These are phyloP conservation scores for Corallochytrium limacisporum DNA, from an alignment of 78 protist species.

Conservation along the genomic window DNA sequence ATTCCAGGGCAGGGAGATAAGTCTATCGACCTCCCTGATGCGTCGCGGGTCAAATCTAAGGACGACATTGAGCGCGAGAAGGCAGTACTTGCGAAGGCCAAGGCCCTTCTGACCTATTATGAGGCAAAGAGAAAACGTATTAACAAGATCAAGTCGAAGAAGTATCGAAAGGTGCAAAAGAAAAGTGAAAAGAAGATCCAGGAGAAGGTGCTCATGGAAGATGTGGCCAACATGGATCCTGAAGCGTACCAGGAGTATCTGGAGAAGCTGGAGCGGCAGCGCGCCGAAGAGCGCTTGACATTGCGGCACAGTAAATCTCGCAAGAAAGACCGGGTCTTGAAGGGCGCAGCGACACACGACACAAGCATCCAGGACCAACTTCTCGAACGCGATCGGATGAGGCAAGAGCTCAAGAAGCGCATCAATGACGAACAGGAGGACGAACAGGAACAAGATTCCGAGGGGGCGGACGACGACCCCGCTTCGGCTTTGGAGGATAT, in stretches of 20 bases:
- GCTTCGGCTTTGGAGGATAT: too few species aligned
- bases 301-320: constrained; percentile 12
- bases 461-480: background rate
- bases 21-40: background rate
- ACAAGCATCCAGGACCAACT: too few species aligned
- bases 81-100: background rate
- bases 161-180: background rate
- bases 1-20: background rate
- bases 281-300: constrained; percentile 22
- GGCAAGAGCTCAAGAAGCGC: too few species aligned
- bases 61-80: background rate
- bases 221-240: background rate
- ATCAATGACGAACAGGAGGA: background rate
- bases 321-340: constrained; percentile 9
- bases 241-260: background rate
- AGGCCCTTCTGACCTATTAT: background rate
- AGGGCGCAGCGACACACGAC: too few species aligned
- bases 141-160: constrained; percentile 1
- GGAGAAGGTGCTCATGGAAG: background rate
- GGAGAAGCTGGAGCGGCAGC: constrained; percentile 9
- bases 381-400: too few species aligned
- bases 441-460: background rate
- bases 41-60: background rate
- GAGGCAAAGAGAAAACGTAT: constrained; percentile 1
- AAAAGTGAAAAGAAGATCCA: background rate